Evolutionary conservation across 2,329 filamentous ascomycete species (phyloP).

Genomic region (Fusarium miscanthi): DNA sequence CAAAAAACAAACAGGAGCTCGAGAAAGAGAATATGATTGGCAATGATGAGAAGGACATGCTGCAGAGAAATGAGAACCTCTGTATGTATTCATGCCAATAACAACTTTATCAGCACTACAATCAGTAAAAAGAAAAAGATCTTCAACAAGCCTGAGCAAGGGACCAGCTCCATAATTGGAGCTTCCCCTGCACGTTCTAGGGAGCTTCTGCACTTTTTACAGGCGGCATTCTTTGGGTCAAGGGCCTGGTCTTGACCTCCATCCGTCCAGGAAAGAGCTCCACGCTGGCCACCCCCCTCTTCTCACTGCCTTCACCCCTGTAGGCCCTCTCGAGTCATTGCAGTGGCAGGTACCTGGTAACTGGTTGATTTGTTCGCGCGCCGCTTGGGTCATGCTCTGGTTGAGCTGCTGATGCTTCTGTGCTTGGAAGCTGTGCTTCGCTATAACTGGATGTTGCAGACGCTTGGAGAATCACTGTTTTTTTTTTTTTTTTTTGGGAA

Average conservation of each 20-base stretch:
- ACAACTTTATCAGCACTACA: conserved; percentile 10
- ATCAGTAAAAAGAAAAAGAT: conserved; percentile 34
- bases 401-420: conserved; percentile 41
- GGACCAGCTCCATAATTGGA: conserved; percentile 44
- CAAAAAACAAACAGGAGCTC: background rate
- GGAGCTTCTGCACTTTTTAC: conserved; percentile 43
- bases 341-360: conserved; percentile 34
- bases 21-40: background rate
- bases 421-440: conserved; percentile 27
- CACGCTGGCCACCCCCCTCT: conserved; percentile 38
- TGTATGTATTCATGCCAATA: background rate
- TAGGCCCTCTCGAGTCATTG: conserved; percentile 47
- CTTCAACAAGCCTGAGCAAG: conserved; percentile 39
- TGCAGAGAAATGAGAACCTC: background rate
- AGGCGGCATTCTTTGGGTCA: conserved; percentile 30
- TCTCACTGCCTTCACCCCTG: conserved; percentile 39
- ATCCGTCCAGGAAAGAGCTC: conserved; percentile 34
- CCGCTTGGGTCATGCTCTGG: conserved; percentile 41
- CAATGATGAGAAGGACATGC: background rate
- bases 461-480: background rate
- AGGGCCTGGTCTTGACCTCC: conserved; percentile 28
- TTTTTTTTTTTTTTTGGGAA: background rate
- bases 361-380: conserved; percentile 43
- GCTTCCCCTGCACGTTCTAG: conserved; percentile 42
- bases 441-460: conserved; percentile 18